These are phyloP conservation scores for Bryoglossum gracile DNA, from an alignment of 495 filamentous ascomycete species.

Conservation along the genomic window DNA sequence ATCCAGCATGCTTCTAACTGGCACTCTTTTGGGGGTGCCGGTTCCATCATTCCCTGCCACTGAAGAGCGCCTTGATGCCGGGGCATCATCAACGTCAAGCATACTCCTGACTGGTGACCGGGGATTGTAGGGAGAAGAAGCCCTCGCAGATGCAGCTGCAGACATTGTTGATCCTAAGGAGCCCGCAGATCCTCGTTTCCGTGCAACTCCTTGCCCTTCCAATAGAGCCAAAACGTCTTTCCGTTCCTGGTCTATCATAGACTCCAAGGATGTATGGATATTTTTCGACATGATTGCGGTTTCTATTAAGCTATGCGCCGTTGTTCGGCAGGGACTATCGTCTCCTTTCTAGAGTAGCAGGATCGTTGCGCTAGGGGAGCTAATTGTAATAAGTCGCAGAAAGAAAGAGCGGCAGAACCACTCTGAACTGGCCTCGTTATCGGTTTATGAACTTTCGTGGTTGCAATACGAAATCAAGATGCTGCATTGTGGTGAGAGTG, in stretches of 20 bases:
- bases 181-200: constrained; percentile 31
- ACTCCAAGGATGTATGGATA: constrained; percentile 53
- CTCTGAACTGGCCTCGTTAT: constrained; percentile 9
- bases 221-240: constrained; percentile 61
- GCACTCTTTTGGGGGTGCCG: constrained; percentile 7
- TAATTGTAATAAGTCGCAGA: neutral
- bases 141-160: too few relatives aligned
- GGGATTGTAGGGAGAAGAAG: constrained; percentile 42
- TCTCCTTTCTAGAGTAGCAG: too few relatives aligned
- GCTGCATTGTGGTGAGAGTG: constrained; percentile 24
- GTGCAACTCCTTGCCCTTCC: constrained; percentile 32
- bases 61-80: constrained; percentile 22
- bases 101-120: constrained; percentile 50
- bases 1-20: constrained; percentile 56
- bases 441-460: constrained; percentile 24
- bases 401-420: constrained; percentile 10
- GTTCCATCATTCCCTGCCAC: constrained; percentile 21
- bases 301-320: neutral
- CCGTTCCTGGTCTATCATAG: constrained; percentile 65
- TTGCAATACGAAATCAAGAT: constrained; percentile 19
- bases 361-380: too few relatives aligned
- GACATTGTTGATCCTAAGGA: constrained; percentile 23
- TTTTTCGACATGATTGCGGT: constrained; percentile 17
- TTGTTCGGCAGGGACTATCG: neutral
- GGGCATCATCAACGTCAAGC: constrained; percentile 42